Evolutionary conservation across 2,329 filamentous ascomycete genomes (phyloP), one percentile per base, ranked within the genome.

Genomic region (Pseudocercospora ulei): DNA sequence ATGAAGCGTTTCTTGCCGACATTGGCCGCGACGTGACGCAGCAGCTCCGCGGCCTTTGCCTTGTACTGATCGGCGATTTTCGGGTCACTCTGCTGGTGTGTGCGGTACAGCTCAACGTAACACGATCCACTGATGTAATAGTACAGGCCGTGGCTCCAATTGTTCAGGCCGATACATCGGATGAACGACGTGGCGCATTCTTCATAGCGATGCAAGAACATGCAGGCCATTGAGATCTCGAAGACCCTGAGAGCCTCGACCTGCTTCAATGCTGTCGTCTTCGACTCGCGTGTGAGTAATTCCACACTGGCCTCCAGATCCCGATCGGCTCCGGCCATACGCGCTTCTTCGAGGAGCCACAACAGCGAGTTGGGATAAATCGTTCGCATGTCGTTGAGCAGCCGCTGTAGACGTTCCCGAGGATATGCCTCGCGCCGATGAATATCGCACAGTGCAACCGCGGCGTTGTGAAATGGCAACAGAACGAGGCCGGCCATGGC

Each of bases 101-200:
- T 67, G 6, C 90, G 76, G 62, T 95, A 96, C 3, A 85, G 68
- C 54, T 90, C 84, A 1, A 96, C 63, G 50, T 92, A 78, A 0
- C 81, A 79, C 7, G 73, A 72, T 5, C 79, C 90, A 1, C 82
- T 81, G 48, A 93, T 81, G 63, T 87, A 96, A 58, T 85, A 85
- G 64, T 98, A 96, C 37, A 96, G 61, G 0, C 80, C 77, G 36
- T 86, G 85, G 39, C 80, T 87, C 90, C 90, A 96, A 52, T 83
- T 83, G 62, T 94, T 95, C 39, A 90, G 70, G 38, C 82, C 78
- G 7, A 83, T 67, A 60, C 70, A 70, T 50, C 70, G 68, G 35
- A 87, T 61, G 61, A 95, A 96, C 0, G 76, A 72, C 40, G 80
- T 71, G 2, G 82, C 75, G 61, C 82, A 86, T 3, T 78, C 69